These are phyloP conservation scores for Endocalyx cinctus DNA, from an alignment of 2,329 filamentous ascomycete species.

Conservation along the genomic window DNA sequence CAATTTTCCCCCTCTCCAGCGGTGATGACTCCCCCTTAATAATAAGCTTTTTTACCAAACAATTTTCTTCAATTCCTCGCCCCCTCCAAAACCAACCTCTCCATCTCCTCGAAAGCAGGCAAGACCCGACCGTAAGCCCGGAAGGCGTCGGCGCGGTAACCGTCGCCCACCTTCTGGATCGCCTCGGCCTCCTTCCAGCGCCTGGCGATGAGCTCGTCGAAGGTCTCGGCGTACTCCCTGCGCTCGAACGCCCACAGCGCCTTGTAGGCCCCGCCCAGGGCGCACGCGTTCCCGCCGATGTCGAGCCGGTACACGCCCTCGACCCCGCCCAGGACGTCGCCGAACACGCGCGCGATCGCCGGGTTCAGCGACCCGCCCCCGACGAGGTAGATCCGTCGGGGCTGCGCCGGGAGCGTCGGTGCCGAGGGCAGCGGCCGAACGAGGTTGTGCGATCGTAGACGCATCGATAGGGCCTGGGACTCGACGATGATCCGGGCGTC, in stretches of 20 bases:
- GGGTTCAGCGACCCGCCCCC: constrained; percentile 87
- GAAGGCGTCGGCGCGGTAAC: constrained; percentile 72
- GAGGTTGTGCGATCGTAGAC: constrained; percentile 75
- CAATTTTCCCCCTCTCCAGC: not conserved
- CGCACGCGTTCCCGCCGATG: constrained; percentile 92
- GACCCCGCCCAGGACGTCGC: constrained; percentile 79
- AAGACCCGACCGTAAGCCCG: constrained; percentile 74
- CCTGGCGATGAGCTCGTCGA: constrained; percentile 79
- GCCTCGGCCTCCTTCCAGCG: constrained; percentile 84
- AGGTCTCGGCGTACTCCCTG: constrained; percentile 58
- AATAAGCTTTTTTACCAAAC: no score
- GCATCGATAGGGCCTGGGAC: constrained; percentile 88
- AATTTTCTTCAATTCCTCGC: constrained; percentile 21
- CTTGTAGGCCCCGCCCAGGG: constrained; percentile 90
- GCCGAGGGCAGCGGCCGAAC: constrained; percentile 58
- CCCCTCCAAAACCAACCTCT: constrained; percentile 23
- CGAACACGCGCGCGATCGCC: constrained; percentile 79
- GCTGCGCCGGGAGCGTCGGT: constrained; percentile 52
- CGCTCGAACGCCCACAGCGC: constrained; percentile 87
- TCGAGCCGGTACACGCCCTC: constrained; percentile 93
- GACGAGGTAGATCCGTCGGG: constrained; percentile 86
- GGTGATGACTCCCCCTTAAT: not conserved
- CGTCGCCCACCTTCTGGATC: constrained; percentile 75
- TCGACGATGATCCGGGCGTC: constrained; percentile 88
- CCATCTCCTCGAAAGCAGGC: constrained; percentile 43